These are phyloP conservation scores for Trypanosoma scelopori DNA, from an alignment of 208 protist genomes.

Conservation along the genomic window DNA sequence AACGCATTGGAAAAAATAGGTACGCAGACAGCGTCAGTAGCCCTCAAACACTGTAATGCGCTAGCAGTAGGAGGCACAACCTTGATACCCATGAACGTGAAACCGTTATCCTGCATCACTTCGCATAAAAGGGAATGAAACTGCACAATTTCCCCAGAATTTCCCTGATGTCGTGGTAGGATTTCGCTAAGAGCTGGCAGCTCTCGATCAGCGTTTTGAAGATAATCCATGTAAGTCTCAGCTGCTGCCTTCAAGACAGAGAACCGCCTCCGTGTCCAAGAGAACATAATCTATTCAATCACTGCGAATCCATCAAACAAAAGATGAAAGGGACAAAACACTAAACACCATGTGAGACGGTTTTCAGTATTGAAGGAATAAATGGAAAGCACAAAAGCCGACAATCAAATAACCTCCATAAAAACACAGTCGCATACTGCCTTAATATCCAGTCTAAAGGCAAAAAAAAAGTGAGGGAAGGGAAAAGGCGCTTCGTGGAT, in stretches of 20 bases:
- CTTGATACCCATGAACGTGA: slow-evolving; percentile 69
- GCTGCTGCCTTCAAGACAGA: slow-evolving; percentile 29
- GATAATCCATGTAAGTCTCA: slow-evolving; percentile 64
- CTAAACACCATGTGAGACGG: background rate
- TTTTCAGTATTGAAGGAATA: background rate
- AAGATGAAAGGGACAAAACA: slow-evolving; percentile 21
- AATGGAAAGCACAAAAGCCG: background rate
- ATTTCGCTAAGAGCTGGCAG: slow-evolving; percentile 63
- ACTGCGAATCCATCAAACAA: slow-evolving; percentile 3
- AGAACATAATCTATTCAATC: slow-evolving; percentile 21
- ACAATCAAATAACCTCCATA: background rate
- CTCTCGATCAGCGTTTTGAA: slow-evolving; percentile 57
- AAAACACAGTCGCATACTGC: slow-evolving; percentile 4
- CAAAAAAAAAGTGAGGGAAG: too few relatives aligned
- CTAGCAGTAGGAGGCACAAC: slow-evolving; percentile 54
- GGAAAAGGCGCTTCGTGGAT: too few relatives aligned
- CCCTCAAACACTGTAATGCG: slow-evolving; percentile 42
- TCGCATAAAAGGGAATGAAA: slow-evolving; percentile 77
- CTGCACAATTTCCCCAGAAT: slow-evolving; percentile 40
- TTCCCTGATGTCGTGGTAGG: slow-evolving; percentile 47
- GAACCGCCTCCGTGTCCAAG: slow-evolving; percentile 15
- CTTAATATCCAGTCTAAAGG: too few relatives aligned
- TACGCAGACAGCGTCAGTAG: slow-evolving; percentile 47
- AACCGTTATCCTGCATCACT: slow-evolving; percentile 47
- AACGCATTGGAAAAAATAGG: slow-evolving; percentile 73